Base-by-base conservation (phyloP, 257 asterid species). In the Parsonsia alboflavescens region DNA sequence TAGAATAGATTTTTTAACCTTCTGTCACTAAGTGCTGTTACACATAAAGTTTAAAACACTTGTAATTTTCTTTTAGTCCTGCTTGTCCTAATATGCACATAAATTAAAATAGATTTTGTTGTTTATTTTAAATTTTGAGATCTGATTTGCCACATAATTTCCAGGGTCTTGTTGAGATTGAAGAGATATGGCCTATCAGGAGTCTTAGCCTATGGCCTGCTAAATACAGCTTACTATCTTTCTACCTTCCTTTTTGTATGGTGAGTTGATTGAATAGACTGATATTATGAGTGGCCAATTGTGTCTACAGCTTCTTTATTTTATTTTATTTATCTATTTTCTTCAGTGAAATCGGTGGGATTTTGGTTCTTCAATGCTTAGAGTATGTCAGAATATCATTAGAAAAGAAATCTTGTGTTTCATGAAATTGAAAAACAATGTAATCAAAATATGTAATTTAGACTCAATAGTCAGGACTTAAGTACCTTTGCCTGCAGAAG, bases 181-280 rank as follows among this genome's bases (percentile, higher is more conserved):
- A 91, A 87, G 89, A 90, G 92, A 83, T 93, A 87, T 65, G 98
- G 97, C 10, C 67, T 84, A 78, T 82, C 96, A 2, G 98, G 98
- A 73, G 83, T 91, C 78, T 85, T 93, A 84, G 86, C 98, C 48
- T 93, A 93, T 72, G 98, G 98, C 70, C 82, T 93, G 63, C 89
- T 93, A 53, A 93, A 93, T 74, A 93, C 97, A 65, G 96, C 86
- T 62, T 93, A 91, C 88, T 91, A 93, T 79, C 89, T 87, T 75
- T 84, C 91, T 61, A 89, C 96, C 52, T 93, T 93, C 81, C 96
- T 93, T 28, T 86, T 91, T 36, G 96, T 93, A 79, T 93, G 98
- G 98, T 93, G 79, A 86, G 96, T 80, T 56, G 49, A 52, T 16
- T 63, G 68, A 33, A 24, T 50, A 15, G 44, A 33, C 41, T 28